Evolutionary conservation across 352 stramenopile species (phyloP).

Genomic region (Phytophthora podocarpi): DNA sequence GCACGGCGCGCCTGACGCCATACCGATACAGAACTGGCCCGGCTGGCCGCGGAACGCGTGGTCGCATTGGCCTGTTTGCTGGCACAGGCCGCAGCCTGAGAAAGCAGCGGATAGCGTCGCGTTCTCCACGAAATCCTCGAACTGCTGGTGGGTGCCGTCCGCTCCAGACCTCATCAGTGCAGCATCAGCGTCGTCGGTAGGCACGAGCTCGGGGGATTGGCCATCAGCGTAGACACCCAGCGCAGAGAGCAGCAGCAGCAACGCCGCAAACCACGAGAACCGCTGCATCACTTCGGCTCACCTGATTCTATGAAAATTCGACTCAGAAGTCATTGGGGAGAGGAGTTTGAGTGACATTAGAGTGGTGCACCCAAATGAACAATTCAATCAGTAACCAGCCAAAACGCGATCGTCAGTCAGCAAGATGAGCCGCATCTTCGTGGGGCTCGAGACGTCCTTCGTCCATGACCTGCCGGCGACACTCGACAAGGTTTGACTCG

Average conservation of each 20-base stretch:
- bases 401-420: not conserved
- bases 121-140: conserved; percentile 41
- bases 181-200: not conserved
- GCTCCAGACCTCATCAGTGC: conserved; percentile 4
- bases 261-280: conserved; percentile 7
- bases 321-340: not conserved
- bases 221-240: conserved; percentile 3
- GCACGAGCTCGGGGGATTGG: not conserved
- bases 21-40: conserved; percentile 68
- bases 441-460: conserved; percentile 80
- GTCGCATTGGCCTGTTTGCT: conserved; percentile 64
- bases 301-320: not conserved
- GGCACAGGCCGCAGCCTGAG: conserved; percentile 65
- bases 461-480: conserved; percentile 66
- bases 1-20: conserved; percentile 59
- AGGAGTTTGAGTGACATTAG: conserved; percentile 6
- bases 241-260: conserved; percentile 23
- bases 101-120: conserved; percentile 49
- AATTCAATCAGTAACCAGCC: conserved; percentile 8
- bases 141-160: not conserved
- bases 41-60: conserved; percentile 61
- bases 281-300: conserved; percentile 2
- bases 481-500: conserved; percentile 53
- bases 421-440: conserved; percentile 67
- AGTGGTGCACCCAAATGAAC: not conserved